Percentiles rank a stretch among this genome's conserved stretches.
phyloP scores from a whole-genome alignment of 1,139 yeast genomes.

The Suhomyces kunorum region DNA sequence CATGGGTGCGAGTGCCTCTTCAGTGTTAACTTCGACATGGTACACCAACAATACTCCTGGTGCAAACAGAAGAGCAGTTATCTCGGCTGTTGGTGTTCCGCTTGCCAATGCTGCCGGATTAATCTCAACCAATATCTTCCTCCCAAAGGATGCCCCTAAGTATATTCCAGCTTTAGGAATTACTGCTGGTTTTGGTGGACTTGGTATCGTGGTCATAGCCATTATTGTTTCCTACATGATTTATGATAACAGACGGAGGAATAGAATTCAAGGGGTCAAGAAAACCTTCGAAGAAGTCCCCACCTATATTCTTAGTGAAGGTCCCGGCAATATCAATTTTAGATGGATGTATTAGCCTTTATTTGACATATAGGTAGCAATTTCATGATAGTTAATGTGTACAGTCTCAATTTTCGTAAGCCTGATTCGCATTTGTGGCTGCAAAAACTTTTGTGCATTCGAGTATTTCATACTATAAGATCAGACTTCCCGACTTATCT shows the following conservation, averaged over 20 bases:
- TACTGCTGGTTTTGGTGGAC: slow-evolving; percentile 38
- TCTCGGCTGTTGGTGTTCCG: slow-evolving; percentile 34
- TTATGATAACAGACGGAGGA: slow-evolving; percentile 44
- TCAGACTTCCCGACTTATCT: too few species aligned
- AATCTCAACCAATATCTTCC: slow-evolving; percentile 33
- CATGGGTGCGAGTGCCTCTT: slow-evolving; percentile 35
- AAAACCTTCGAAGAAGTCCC: slow-evolving; percentile 46
- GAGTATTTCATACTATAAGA: not conserved
- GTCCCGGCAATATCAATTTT: slow-evolving; percentile 47
- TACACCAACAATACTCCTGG: slow-evolving; percentile 53
- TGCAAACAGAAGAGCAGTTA: slow-evolving; percentile 35
- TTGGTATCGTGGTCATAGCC: slow-evolving; percentile 26
- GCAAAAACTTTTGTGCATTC: not conserved
- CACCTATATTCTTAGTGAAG: slow-evolving; percentile 44
- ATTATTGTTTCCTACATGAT: slow-evolving; percentile 33
- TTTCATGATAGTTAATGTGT: not conserved
- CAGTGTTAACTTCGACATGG: slow-evolving; percentile 52
- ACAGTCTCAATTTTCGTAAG: not conserved
- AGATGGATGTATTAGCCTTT: slow-evolving; percentile 46
- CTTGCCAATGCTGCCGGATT: slow-evolving; percentile 37
- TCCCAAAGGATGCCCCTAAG: slow-evolving; percentile 33
- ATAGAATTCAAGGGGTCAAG: slow-evolving; percentile 42
- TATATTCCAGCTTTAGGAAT: slow-evolving; percentile 35
- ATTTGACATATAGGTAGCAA: not conserved
- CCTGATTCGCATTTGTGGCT: not conserved